A percentile compares a stretch with the other conserved stretches of the same genome.
phyloP scores from a whole-genome alignment of 177 flowering plant species.

The Vitis hybrid region DNA sequence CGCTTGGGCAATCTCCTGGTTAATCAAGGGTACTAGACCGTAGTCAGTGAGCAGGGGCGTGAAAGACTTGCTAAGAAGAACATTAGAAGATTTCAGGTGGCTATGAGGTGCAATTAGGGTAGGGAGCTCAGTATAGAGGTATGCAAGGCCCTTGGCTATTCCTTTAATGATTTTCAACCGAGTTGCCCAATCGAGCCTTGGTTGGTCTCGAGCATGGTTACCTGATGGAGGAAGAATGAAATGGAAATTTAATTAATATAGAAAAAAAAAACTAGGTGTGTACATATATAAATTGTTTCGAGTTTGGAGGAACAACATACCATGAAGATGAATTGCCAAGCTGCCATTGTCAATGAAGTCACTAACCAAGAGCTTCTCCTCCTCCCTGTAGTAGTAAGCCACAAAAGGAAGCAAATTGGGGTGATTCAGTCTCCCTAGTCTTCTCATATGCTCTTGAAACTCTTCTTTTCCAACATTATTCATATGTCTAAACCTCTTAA shows the following conservation, averaged over 20 bases:
- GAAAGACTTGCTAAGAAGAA: slow-evolving; percentile 31
- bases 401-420: slow-evolving; percentile 70
- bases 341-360: slow-evolving; percentile 57
- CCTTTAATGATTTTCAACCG: slow-evolving; percentile 47
- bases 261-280: no score
- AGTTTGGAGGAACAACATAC: slow-evolving; percentile 25
- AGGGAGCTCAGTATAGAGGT: slow-evolving; percentile 43
- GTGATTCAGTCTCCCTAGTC: slow-evolving; percentile 68
- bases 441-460: slow-evolving; percentile 88
- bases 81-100: slow-evolving; percentile 51
- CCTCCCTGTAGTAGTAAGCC: slow-evolving; percentile 77
- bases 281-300: no score
- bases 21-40: slow-evolving; percentile 36
- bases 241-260: not conserved
- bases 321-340: slow-evolving; percentile 79
- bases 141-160: slow-evolving; percentile 34
- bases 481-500: slow-evolving; percentile 83
- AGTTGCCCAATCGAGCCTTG: slow-evolving; percentile 49
- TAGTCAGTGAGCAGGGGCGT: slow-evolving; percentile 43
- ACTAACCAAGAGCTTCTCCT: slow-evolving; percentile 77
- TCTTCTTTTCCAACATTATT: slow-evolving; percentile 74
- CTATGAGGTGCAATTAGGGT: slow-evolving; percentile 39
- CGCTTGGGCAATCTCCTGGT: slow-evolving; percentile 39
- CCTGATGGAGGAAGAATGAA: slow-evolving; percentile 27
- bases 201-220: slow-evolving; percentile 30